These are phyloP conservation scores for Evernia prunastri DNA, from an alignment of 495 filamentous ascomycete genomes.

Conservation along the genomic window DNA sequence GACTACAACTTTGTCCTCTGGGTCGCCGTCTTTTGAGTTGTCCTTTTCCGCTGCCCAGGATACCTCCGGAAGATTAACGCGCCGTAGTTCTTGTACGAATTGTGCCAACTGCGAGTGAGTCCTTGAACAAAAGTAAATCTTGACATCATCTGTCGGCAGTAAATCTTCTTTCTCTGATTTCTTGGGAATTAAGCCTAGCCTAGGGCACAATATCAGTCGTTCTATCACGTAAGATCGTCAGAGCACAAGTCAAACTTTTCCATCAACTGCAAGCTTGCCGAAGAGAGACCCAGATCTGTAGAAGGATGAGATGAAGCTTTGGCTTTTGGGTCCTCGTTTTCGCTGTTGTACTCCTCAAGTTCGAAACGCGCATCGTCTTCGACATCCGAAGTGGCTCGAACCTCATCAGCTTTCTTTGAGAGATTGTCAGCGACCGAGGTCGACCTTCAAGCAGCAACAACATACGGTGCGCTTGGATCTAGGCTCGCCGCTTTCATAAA, in stretches of 20 bases:
- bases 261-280: constrained; percentile 59
- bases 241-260: constrained; percentile 37
- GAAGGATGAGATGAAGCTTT: constrained; percentile 24
- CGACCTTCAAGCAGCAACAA: constrained; percentile 3
- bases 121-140: constrained; percentile 90
- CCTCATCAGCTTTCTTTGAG: constrained; percentile 33
- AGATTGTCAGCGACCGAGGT: not conserved
- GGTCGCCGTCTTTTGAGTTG: constrained; percentile 30
- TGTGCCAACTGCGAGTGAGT: constrained; percentile 94
- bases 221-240: not conserved
- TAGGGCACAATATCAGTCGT: constrained; percentile 19
- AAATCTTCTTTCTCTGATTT: constrained; percentile 39
- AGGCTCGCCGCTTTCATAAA: constrained; percentile 40
- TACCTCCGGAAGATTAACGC: constrained; percentile 68
- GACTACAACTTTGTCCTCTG: constrained; percentile 50
- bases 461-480: constrained; percentile 41
- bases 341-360: constrained; percentile 75
- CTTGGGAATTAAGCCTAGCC: constrained; percentile 31
- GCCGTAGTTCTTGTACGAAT: constrained; percentile 82
- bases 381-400: constrained; percentile 28
- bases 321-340: constrained; percentile 39
- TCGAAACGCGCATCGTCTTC: constrained; percentile 68
- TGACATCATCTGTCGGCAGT: constrained; percentile 54
- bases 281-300: constrained; percentile 43
- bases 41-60: constrained; percentile 33